Evolutionary conservation across 352 stramenopile genomes (phyloP).

Genomic region (Pythium vanterpoolii): DNA sequence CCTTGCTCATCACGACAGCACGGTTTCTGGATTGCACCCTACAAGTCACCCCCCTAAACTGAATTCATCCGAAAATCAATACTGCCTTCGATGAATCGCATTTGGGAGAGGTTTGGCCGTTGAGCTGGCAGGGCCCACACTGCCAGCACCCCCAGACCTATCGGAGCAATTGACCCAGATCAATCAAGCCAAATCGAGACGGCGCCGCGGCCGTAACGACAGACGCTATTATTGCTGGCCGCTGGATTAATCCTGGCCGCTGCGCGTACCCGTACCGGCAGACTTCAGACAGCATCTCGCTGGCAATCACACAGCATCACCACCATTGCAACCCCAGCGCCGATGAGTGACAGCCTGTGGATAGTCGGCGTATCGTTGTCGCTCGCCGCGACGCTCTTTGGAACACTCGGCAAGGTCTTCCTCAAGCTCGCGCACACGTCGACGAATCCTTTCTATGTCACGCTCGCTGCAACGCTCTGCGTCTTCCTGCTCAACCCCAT

Average conservation of each 20-base stretch:
- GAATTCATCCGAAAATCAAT: conserved; percentile 13
- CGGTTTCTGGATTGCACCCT: neutral
- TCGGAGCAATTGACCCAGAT: conserved; percentile 1
- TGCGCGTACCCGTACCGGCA: neutral
- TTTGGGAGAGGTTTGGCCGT: conserved; percentile 2
- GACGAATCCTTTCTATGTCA: conserved; percentile 44
- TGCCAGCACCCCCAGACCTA: neutral
- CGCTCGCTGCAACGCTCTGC: conserved; percentile 69
- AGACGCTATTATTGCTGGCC: neutral
- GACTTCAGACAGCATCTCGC: neutral
- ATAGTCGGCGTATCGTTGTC: conserved; percentile 75
- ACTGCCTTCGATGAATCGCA: neutral
- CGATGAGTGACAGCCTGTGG: conserved; percentile 50
- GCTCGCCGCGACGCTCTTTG: conserved; percentile 79
- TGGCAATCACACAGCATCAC: neutral
- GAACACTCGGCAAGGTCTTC: conserved; percentile 83
- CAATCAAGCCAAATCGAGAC: conserved; percentile 6
- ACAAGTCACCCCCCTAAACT: conserved; percentile 2
- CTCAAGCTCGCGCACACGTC: conserved; percentile 83
- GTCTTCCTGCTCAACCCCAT: conserved; percentile 84
- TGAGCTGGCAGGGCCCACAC: neutral
- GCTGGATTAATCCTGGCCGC: too few species aligned
- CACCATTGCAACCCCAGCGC: neutral
- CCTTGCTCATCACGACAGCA: neutral
- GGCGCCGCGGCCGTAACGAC: conserved; percentile 3